Conservation (phyloP, 2,329 filamentous ascomycete genomes). For the Polytolypa hystricis region DNA sequence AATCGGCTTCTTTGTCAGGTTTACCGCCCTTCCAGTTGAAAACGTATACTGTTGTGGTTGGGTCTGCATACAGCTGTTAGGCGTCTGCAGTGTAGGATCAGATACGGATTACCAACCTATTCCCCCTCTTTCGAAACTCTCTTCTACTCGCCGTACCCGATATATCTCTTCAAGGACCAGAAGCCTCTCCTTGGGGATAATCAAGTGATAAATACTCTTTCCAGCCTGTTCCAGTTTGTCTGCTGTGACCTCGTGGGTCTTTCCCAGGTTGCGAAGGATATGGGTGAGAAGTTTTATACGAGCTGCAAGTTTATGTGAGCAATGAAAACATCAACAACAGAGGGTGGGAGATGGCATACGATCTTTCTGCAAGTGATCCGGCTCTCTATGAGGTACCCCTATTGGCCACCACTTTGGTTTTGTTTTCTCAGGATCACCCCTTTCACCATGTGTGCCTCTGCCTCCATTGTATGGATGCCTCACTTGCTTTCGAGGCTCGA, state of each 20-base stretch:
- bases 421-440: slow-evolving; percentile 33
- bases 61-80: slow-evolving; percentile 16
- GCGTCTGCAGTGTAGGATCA: not conserved
- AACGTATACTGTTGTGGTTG: slow-evolving; percentile 27
- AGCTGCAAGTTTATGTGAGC: slow-evolving; percentile 14
- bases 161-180: slow-evolving; percentile 32
- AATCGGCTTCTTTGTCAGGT: slow-evolving; percentile 22
- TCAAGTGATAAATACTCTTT: slow-evolving; percentile 26
- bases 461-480: slow-evolving; percentile 40
- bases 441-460: slow-evolving; percentile 27
- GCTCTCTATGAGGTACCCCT: slow-evolving; percentile 37
- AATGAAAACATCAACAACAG: slow-evolving; percentile 1
- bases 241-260: slow-evolving; percentile 22
- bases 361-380: slow-evolving; percentile 37
- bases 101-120: slow-evolving; percentile 22
- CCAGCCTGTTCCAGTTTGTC: slow-evolving; percentile 31
- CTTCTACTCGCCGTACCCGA: slow-evolving; percentile 29
- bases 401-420: slow-evolving; percentile 37
- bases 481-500: slow-evolving; percentile 38
- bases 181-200: slow-evolving; percentile 24
- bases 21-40: slow-evolving; percentile 24
- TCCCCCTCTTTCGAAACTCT: slow-evolving; percentile 31
- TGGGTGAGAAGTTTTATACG: slow-evolving; percentile 30
- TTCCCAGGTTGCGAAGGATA: slow-evolving; percentile 29
- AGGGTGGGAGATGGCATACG: slow-evolving; percentile 22